Base-by-base conservation (phyloP, 192 early-diverging fungal genomes). In the Backusella australiensis region DNA sequence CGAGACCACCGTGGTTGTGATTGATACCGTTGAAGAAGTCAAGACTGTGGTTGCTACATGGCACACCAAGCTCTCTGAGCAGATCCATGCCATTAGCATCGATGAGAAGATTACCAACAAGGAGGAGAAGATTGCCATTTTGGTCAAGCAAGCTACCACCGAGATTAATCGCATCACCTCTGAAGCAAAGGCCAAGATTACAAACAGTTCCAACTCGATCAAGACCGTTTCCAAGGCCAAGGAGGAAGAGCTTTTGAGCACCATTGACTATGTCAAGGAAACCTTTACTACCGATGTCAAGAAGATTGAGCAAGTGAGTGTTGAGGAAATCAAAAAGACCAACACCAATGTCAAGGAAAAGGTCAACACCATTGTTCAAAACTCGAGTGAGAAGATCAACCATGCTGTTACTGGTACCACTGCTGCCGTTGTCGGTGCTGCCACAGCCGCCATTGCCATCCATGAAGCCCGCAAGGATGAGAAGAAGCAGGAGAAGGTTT, bases 1-100 rank as follows among this genome's bases (percentile, higher is more conserved):
- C 1, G 63, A 63, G 11, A 39, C 74, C 29, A 65, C 65, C 36
- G 41, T 75, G n/a, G 34, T 32, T 21, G 67, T 75, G 11, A 42
- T 75, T 67, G 74, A 75, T 46, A 75, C 74, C 5, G 65, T 75
- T 32, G 74, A 75, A 38, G 17, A 39, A 19, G 65, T 75, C 2
- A 75, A 75, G 65, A 67, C 56, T 29, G 29, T 9, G 0, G 63
- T 75, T 21, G 8, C 38, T 34, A 17, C 19, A 11, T 46, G 42
- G 35, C 70, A 71, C 23, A 46, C 21, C 19, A 71, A 71, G 26
- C 70, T 71, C 12, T 32, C 42, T 44, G 70, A 71, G 29, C 23
- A 71, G 44, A 71, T 71, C 23, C 70, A 71, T 71, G 39, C 14
- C 17, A 49, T 71, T 46, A 71, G 42, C 11, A 71, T 34, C 42